Evolutionary conservation across 192 early-diverging fungal species (phyloP).

Genomic region (Umbelopsis sp.): DNA sequence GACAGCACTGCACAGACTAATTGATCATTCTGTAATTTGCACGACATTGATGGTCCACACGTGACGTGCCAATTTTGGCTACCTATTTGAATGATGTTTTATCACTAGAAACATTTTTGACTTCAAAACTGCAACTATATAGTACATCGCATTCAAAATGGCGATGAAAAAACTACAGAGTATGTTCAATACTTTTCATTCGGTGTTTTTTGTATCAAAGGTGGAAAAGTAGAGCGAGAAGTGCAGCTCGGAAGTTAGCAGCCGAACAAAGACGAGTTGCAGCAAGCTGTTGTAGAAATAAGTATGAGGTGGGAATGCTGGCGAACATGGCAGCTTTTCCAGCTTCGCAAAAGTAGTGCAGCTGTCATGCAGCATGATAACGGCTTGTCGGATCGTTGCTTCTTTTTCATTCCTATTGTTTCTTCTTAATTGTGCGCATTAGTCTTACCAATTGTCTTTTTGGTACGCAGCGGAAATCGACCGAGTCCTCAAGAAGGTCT

Average conservation of each 20-base stretch:
- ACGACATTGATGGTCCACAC: too few relatives aligned
- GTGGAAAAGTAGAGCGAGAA: neutral
- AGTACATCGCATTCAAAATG: conserved; percentile 25
- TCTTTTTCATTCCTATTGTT: neutral
- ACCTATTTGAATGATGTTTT: too few relatives aligned
- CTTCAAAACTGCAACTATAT: neutral
- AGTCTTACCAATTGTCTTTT: conserved; percentile 7
- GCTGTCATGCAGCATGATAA: too few relatives aligned
- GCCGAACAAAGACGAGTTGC: too few relatives aligned
- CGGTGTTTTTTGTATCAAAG: neutral
- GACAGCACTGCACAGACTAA: too few relatives aligned
- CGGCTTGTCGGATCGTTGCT: neutral
- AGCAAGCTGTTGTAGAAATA: neutral
- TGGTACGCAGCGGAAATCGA: conserved; percentile 87
- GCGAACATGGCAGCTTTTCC: neutral
- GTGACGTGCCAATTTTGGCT: too few relatives aligned
- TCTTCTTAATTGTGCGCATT: neutral
- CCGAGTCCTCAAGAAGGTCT: conserved; percentile 90
- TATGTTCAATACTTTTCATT: conserved; percentile 8
- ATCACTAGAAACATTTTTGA: too few relatives aligned
- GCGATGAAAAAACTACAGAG: conserved; percentile 38
- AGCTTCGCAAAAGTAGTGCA: too few relatives aligned
- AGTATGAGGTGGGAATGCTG: neutral
- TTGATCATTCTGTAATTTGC: too few relatives aligned
- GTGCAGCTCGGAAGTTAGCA: neutral